Base-by-base conservation (phyloP, 352 stramenopile genomes). In the Phytophthora europaea region DNA sequence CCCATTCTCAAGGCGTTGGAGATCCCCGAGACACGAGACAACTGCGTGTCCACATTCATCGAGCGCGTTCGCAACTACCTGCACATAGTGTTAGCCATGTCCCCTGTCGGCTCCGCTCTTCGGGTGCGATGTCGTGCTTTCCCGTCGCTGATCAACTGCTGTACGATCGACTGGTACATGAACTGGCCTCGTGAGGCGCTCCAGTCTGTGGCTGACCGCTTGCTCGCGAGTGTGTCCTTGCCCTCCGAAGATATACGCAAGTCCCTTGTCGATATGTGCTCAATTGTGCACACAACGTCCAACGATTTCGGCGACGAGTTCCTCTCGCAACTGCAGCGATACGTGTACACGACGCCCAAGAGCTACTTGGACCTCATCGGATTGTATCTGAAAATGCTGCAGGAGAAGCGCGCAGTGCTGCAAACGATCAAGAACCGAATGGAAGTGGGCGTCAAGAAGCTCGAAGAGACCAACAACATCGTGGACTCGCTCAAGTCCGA, bases 301-400 rank as follows among this genome's bases (percentile, higher is more conserved):
- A 97, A 94, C 58, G 87, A 97, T 2, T 89, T 96, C 45, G 85
- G 91, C 6, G 87, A 95, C 4, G 71, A 85, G 18, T 99, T 99
- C 69, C 93, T 95, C 36, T 80, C 87, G 2, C 92, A 98, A 63
- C 72, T 98, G 22, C 84, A 97, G 58, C 82, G 97, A 12, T 83
- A 95, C 43, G 94, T 99, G 54, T 99, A 99, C 83, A 99, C 94
- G n/a, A 99, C 97, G 3, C 97, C 97, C 0, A 99, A 99, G 71
- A 96, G 80, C n/a, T 99, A 99, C 68, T 69, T 99, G 23, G 97
- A 99, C 72, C 82, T 99, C n/a, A 98, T 99, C 68, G 83, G 91
- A 13, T 73, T 98, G 58, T 99, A 99, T 67, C 80, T 95, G 20
- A 96, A 90, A 52, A 97, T 98, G 92, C 84, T 99, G 3, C 81